Percentiles rank a stretch among this genome's conserved stretches.
Evolutionary conservation across 2,329 filamentous ascomycete genomes (phyloP).

Genomic region (Colletotrichum spinosum): DNA sequence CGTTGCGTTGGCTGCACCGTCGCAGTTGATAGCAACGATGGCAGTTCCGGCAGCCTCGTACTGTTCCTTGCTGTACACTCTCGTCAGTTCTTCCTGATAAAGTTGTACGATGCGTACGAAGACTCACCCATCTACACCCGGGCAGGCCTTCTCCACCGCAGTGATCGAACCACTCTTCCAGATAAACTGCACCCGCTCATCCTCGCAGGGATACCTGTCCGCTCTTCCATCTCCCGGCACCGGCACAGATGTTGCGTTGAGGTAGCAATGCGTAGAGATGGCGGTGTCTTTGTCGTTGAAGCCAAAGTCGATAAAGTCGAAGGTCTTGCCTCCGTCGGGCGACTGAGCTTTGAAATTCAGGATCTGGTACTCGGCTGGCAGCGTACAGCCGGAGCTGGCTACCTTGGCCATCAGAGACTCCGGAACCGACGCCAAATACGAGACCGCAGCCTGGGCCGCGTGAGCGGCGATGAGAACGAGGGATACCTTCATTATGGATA

Average conservation of each 20-base stretch:
- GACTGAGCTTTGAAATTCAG: conserved; percentile 50
- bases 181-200: conserved; percentile 56
- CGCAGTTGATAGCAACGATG: conserved; percentile 30
- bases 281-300: conserved; percentile 55
- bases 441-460: conserved; percentile 33
- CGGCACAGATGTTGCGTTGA: conserved; percentile 55
- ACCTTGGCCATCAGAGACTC: conserved; percentile 35
- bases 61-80: conserved; percentile 39
- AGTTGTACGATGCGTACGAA: background rate
- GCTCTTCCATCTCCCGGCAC: conserved; percentile 45
- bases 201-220: conserved; percentile 57
- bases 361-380: conserved; percentile 54
- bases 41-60: conserved; percentile 48
- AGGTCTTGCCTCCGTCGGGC: conserved; percentile 47
- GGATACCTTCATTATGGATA: conserved; percentile 35
- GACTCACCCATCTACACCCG: conserved; percentile 50
- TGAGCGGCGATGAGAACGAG: conserved; percentile 37
- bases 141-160: conserved; percentile 60
- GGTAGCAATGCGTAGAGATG: conserved; percentile 55
- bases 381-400: conserved; percentile 44
- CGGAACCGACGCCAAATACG: conserved; percentile 39
- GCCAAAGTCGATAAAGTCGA: conserved; percentile 51
- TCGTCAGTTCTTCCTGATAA: background rate
- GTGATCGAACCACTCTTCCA: conserved; percentile 51
- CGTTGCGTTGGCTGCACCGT: conserved; percentile 16